Percentiles rank a stretch among this genome's conserved stretches.
Conservation (phyloP, 2,329 filamentous ascomycete genomes). For the Hirsutella rhossiliensis region DNA sequence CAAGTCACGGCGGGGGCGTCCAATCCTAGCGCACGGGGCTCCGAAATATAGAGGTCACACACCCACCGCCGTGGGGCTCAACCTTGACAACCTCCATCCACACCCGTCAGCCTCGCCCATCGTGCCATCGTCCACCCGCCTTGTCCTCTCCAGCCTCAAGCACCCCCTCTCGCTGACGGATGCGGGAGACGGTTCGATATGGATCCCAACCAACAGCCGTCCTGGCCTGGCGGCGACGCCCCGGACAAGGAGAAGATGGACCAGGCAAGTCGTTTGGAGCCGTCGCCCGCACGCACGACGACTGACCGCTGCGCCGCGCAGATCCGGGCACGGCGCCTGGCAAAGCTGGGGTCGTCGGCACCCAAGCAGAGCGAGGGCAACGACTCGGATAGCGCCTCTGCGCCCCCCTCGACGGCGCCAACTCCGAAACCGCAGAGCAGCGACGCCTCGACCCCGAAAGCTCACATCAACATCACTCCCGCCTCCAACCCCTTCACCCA, state of each 20-base stretch:
- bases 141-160: background rate
- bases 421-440: constrained; percentile 14
- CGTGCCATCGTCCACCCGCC: background rate
- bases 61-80: no score
- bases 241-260: constrained; percentile 49
- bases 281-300: background rate
- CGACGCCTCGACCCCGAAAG: constrained; percentile 8
- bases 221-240: constrained; percentile 32
- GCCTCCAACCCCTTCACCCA: constrained; percentile 22
- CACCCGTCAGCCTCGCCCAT: no score
- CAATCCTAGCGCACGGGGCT: no score
- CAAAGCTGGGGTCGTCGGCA: constrained; percentile 30
- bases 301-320: constrained; percentile 7
- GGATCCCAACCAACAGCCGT: constrained; percentile 33
- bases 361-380: constrained; percentile 20
- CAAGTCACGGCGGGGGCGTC: no score
- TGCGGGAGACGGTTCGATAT: constrained; percentile 14
- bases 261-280: constrained; percentile 25
- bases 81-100: no score
- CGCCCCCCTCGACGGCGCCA: constrained; percentile 14
- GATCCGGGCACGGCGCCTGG: constrained; percentile 38
- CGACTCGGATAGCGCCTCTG: constrained; percentile 12
- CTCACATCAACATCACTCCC: constrained; percentile 25
- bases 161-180: background rate
- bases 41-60: no score